These are phyloP conservation scores for Phialemoniopsis sp. DNA, from an alignment of 2,329 filamentous ascomycete species.

Conservation along the genomic window DNA sequence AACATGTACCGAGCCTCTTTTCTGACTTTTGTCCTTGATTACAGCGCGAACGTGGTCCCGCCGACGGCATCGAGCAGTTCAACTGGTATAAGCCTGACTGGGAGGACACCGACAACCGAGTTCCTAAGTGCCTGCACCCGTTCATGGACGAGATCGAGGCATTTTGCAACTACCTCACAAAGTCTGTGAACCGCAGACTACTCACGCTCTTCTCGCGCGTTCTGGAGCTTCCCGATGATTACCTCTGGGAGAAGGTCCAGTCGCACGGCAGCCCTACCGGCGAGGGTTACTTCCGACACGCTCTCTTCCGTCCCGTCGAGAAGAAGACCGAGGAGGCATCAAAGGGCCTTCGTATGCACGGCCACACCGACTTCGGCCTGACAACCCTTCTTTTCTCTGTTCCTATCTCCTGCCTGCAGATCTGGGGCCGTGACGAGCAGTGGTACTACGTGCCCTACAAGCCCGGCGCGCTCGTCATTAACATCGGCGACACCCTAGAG, in stretches of 20 bases:
- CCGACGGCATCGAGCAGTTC: conserved; percentile 50
- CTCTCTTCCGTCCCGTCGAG: conserved; percentile 32
- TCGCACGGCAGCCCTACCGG: conserved; percentile 34
- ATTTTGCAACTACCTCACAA: conserved; percentile 39
- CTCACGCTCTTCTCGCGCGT: conserved; percentile 35
- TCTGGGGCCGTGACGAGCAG: conserved; percentile 34
- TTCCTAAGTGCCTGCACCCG: conserved; percentile 39
- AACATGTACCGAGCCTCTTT: background rate
- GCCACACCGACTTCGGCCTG: conserved; percentile 43
- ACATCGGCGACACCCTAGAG: conserved; percentile 39
- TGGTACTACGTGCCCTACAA: conserved; percentile 43
- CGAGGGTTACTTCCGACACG: conserved; percentile 41
- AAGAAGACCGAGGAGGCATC: conserved; percentile 22
- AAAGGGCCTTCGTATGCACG: conserved; percentile 36
- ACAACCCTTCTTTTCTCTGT: conserved; percentile 41
- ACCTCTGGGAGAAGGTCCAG: conserved; percentile 37
- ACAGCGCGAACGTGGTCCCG: conserved; percentile 33
- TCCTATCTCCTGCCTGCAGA: conserved; percentile 41
- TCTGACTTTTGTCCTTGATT: conserved; percentile 13
- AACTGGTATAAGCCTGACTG: conserved; percentile 47
- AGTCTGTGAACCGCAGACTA: conserved; percentile 39
- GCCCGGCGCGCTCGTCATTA: conserved; percentile 42
- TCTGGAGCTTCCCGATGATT: conserved; percentile 37
- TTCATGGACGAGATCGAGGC: conserved; percentile 45
- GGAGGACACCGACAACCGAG: conserved; percentile 32